Percentiles rank a stretch among this genome's conserved stretches.
Conservation (phyloP, 192 early-diverging fungal genomes). For the Entomortierella chlamydospora region DNA sequence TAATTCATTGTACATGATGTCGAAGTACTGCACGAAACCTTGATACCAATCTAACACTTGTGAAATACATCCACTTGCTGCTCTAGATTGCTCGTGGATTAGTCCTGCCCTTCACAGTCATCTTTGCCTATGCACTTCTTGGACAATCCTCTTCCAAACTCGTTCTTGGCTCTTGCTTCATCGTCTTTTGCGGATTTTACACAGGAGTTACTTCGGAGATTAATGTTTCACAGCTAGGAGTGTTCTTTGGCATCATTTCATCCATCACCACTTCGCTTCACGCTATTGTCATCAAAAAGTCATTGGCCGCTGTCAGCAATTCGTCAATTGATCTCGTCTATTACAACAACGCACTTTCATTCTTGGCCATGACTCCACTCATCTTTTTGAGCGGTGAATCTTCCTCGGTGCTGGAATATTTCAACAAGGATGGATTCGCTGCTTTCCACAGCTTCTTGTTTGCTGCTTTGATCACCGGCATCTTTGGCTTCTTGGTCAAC, state of each 20-base stretch:
- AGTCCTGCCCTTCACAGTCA: slow-evolving; percentile 68
- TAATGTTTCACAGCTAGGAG: slow-evolving; percentile 47
- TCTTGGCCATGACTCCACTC: slow-evolving; percentile 59
- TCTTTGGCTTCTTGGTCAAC: slow-evolving; percentile 73
- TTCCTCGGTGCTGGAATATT: slow-evolving; percentile 1
- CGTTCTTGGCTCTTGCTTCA: slow-evolving; percentile 55
- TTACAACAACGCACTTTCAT: slow-evolving; percentile 68
- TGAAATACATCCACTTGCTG: too few relatives aligned
- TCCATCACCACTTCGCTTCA: slow-evolving; percentile 67
- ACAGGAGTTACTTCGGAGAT: slow-evolving; percentile 60
- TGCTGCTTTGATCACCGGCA: slow-evolving; percentile 58
- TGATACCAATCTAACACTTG: too few relatives aligned
- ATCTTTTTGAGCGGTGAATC: slow-evolving; percentile 62
- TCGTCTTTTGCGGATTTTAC: slow-evolving; percentile 68
- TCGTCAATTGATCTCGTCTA: slow-evolving; percentile 69
- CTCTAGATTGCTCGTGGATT: slow-evolving; percentile 66
- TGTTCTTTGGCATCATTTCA: slow-evolving; percentile 63
- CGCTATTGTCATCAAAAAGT: slow-evolving; percentile 71
- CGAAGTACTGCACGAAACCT: too few relatives aligned
- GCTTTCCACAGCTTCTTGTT: slow-evolving; percentile 46
- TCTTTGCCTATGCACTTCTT: slow-evolving; percentile 57
- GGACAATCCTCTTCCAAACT: slow-evolving; percentile 46
- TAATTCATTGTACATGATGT: too few relatives aligned
- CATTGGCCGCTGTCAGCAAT: slow-evolving; percentile 58
- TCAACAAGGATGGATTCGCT: not conserved